Base-by-base conservation (phyloP, 768 basidiomycete genomes). In the Hygrocybe punicea region DNA sequence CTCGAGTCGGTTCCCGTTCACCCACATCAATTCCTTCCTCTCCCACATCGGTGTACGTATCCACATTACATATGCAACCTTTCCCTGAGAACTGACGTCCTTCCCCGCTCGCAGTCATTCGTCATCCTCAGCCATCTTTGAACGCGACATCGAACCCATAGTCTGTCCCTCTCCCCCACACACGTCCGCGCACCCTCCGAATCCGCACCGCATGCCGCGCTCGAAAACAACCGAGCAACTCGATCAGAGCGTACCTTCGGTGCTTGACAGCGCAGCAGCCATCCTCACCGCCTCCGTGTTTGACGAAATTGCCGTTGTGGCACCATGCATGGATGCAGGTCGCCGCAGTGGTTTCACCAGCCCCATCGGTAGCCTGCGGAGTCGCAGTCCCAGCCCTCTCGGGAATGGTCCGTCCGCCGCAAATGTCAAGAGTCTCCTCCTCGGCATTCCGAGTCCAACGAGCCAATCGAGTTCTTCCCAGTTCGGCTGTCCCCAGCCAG, bases 81-180 rank as follows among this genome's bases (percentile, higher is more conserved):
- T 25, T 51, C 39, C 49, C 29, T 16, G 19, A 24, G 37, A 17
- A 42, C 34, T 48, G 19, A 51, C 51, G 55, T 14, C 48, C 29
- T 42, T 36, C 58, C 66, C 13, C 61, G 60, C 35, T 29, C 45
- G 6, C 60, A 78, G 78, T 2, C 80, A 89, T 64, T 93, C 90
- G 0, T 90, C 89, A 0, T 90, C 89, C 0, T 93, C 91, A 1
- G 91, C 92, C 36, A 95, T 94, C 56, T 95, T 95, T 58, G 92
- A 95, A 71, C 84, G 92, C 35, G 92, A 95, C 68, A 92, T 95
- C 60, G 92, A 93, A 62, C 86, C 86, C 51, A 70, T 72, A 63
- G 74, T 69, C 63, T 52, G 35, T 76, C 60, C 71, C 49, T 70
- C 71, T 21, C 71, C 78, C 57, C 68, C 67, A 34, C 58, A 59